phyloP scores from a whole-genome alignment of 1,284 basidiomycete genomes.

The Leccinum subspadiceum region DNA sequence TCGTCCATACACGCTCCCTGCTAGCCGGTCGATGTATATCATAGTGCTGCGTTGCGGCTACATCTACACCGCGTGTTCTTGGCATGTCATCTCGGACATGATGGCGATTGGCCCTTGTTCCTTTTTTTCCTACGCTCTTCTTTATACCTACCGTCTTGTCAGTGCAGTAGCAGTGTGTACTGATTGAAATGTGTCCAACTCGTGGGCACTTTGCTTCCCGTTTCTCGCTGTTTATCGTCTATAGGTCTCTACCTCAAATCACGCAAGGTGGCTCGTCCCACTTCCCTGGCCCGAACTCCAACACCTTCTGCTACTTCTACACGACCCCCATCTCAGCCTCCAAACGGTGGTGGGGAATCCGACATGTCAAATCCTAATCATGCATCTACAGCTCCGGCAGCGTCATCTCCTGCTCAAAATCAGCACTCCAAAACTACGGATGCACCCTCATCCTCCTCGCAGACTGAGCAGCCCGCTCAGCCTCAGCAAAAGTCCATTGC shows the following conservation, averaged over 20 bases:
- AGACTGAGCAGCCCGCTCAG: slow-evolving; percentile 24
- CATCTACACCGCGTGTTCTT: slow-evolving; percentile 37
- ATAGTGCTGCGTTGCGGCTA: slow-evolving; percentile 33
- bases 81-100: slow-evolving; percentile 36
- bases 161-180: slow-evolving; percentile 37
- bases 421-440: slow-evolving; percentile 36
- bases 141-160: slow-evolving; percentile 31
- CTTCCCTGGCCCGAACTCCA: slow-evolving; percentile 43
- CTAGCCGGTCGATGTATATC: slow-evolving; percentile 35
- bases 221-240: slow-evolving; percentile 32
- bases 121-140: slow-evolving; percentile 31
- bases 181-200: slow-evolving; percentile 38
- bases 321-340: slow-evolving; percentile 32
- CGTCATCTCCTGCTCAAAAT: slow-evolving; percentile 29
- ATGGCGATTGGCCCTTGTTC: slow-evolving; percentile 34
- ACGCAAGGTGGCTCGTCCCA: slow-evolving; percentile 56
- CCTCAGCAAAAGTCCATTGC: slow-evolving; percentile 28
- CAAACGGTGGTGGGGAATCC: slow-evolving; percentile 29
- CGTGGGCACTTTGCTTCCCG: slow-evolving; percentile 37
- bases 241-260: slow-evolving; percentile 71
- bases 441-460: slow-evolving; percentile 25
- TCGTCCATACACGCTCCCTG: slow-evolving; percentile 29
- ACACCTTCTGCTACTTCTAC: slow-evolving; percentile 34
- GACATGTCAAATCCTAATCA: slow-evolving; percentile 38
- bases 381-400: slow-evolving; percentile 24